phyloP scores from a whole-genome alignment of 352 stramenopile species.

The Phytopythium montanum region DNA sequence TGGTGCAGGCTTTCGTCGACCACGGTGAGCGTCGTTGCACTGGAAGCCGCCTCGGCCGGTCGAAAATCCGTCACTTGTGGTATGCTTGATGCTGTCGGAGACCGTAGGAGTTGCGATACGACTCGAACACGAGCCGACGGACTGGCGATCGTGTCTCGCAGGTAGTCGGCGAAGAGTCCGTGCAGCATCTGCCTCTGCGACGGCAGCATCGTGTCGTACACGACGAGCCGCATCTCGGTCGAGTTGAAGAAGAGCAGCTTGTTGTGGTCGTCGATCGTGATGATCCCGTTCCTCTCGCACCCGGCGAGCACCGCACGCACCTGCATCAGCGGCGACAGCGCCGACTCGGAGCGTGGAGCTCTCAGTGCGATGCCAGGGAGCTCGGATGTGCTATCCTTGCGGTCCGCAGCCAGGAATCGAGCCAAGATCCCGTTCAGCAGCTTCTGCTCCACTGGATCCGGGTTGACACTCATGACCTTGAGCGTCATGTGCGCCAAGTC shows the following conservation, averaged over 20 bases:
- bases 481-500: slow-evolving; percentile 54
- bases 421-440: slow-evolving; percentile 55
- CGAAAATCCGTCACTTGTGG: not conserved
- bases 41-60: not conserved
- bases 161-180: slow-evolving; percentile 53
- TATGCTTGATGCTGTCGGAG: not conserved
- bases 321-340: slow-evolving; percentile 41
- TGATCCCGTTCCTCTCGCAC: slow-evolving; percentile 54
- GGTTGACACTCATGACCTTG: slow-evolving; percentile 65
- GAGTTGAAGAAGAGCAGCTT: slow-evolving; percentile 66
- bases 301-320: slow-evolving; percentile 55
- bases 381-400: slow-evolving; percentile 29
- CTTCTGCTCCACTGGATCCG: slow-evolving; percentile 53
- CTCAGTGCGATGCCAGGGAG: slow-evolving; percentile 31
- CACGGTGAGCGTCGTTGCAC: not conserved
- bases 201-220: slow-evolving; percentile 45
- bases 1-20: slow-evolving; percentile 25
- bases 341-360: slow-evolving; percentile 29
- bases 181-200: slow-evolving; percentile 67
- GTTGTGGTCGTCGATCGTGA: slow-evolving; percentile 48
- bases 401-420: slow-evolving; percentile 31
- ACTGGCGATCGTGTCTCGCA: slow-evolving; percentile 23
- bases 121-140: not conserved
- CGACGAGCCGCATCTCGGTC: slow-evolving; percentile 46
- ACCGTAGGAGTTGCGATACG: not conserved